Conservation (phyloP, 345 rosid genomes). For the Raphanus raphanistrum region DNA sequence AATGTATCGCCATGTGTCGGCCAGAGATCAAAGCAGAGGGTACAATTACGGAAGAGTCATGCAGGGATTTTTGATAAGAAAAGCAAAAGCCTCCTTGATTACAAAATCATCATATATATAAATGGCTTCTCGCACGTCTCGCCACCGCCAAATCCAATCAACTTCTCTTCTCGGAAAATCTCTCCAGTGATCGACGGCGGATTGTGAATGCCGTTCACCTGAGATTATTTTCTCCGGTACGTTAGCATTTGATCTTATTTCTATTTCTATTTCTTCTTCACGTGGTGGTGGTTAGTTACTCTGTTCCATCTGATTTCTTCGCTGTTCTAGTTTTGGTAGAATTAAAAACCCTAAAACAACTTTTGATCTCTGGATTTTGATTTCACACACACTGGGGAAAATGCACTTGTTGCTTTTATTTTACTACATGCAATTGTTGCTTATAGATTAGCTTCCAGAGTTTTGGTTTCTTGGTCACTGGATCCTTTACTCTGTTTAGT, state of each 20-base stretch:
- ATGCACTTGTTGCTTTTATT: constrained; percentile 9
- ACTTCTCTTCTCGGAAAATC: background rate
- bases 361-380: constrained; percentile 16
- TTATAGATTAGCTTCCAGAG: background rate
- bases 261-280: background rate
- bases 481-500: constrained; percentile 2
- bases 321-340: constrained; percentile 3
- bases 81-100: background rate
- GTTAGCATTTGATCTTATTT: constrained; percentile 1
- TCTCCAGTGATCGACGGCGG: constrained; percentile 29
- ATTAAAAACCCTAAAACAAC: background rate
- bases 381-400: background rate
- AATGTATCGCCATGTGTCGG: background rate
- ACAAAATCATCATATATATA: background rate
- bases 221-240: constrained; percentile 18
- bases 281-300: background rate
- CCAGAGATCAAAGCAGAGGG: background rate
- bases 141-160: constrained; percentile 14
- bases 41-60: constrained; percentile 16
- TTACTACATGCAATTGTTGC: constrained; percentile 8
- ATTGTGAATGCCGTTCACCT: constrained; percentile 37
- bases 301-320: constrained; percentile 15
- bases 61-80: constrained; percentile 1
- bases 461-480: background rate
- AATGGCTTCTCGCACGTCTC: constrained; percentile 27